Evolutionary conservation across 306 rosid species (phyloP), one percentile per base, ranked within the genome.

Genomic region (Quercus aquifolioides): DNA sequence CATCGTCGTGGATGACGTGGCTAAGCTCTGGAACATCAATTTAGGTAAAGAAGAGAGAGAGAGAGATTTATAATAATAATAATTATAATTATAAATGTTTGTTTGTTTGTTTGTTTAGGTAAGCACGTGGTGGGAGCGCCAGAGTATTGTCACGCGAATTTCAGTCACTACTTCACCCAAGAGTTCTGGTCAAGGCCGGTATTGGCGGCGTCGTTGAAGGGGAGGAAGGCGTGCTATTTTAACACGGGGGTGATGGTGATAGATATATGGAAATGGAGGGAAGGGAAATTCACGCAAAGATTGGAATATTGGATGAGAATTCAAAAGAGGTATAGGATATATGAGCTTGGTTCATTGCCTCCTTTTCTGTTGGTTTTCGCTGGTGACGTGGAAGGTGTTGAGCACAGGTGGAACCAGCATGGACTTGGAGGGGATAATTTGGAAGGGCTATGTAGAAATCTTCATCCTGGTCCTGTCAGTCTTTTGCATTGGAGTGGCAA

Each of bases 241-340:
- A 94, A 94, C 90, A 94, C 97, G 0, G 98, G 98, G 3, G 98
- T 94, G 20, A 94, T 94, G 98, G 98, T 94, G 70, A 94, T 94
- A 67, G 97, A 94, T 82, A 74, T 94, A 46, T 75, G 79, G 87
- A 92, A 87, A 60, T 94, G 98, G 98, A 86, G 98, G 55, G 91
- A 88, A 30, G 97, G 98, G 0, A 71, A 20, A 33, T 91, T 78
- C 89, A 94, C 92, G 28, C 85, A 87, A 84, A 89, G 85, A 78
- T 78, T 94, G 30, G 98, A 89, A 82, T 77, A 69, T 26, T 94
- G 98, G 98, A 94, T 94, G 98, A 81, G 91, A 77, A 86, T 94
- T 60, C 98, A 94, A 87, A 94, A 92, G 57, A 83, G 87, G 74
- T 81, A 70, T 78, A 83, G 98, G 71, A 94, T 94, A 81, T 94